phyloP scores from a whole-genome alignment of 352 stramenopile species.

The Lagenidium sp. region DNA sequence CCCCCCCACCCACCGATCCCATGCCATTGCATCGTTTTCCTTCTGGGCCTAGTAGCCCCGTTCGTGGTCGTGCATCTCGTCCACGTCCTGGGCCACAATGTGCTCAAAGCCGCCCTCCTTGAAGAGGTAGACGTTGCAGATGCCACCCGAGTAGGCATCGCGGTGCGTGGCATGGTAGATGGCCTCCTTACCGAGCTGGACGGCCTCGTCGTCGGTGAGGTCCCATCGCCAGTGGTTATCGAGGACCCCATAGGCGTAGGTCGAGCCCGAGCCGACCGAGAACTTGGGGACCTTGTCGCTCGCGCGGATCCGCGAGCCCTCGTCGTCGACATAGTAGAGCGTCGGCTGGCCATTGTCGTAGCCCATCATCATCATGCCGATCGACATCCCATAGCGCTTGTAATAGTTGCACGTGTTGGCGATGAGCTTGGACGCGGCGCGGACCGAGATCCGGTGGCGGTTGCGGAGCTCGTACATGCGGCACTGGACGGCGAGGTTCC shows the following conservation, averaged over 20 bases:
- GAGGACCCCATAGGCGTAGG: conserved; percentile 99
- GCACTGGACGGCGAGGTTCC: conserved; percentile 95
- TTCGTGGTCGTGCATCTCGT: conserved; percentile 96
- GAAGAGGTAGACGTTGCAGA: conserved; percentile 96
- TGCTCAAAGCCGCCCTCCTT: conserved; percentile 96
- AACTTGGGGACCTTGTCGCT: conserved; percentile 95
- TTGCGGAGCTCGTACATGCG: conserved; percentile 99
- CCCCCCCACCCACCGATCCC: no score
- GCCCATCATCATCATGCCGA: conserved; percentile 99
- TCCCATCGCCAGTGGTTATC: conserved; percentile 96
- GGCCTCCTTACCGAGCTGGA: conserved; percentile 97
- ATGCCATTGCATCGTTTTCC: no score
- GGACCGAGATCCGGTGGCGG: conserved; percentile 98
- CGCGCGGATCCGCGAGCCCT: conserved; percentile 96
- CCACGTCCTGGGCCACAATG: conserved; percentile 96
- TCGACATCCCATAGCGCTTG: conserved; percentile 89
- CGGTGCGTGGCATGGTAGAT: conserved; percentile 99
- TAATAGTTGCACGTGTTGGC: conserved; percentile 98
- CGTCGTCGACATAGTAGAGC: conserved; percentile 99
- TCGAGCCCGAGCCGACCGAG: conserved; percentile 97
- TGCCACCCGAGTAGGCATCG: conserved; percentile 97
- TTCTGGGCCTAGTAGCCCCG: no score
- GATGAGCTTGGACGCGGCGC: conserved; percentile 97
- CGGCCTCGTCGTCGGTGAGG: conserved; percentile 97
- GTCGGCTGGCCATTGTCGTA: conserved; percentile 97